A percentile compares a stretch with the other conserved stretches of the same genome.
phyloP scores from a whole-genome alignment of 2,329 filamentous ascomycete genomes.

The Raffaelea ambrosiae region DNA sequence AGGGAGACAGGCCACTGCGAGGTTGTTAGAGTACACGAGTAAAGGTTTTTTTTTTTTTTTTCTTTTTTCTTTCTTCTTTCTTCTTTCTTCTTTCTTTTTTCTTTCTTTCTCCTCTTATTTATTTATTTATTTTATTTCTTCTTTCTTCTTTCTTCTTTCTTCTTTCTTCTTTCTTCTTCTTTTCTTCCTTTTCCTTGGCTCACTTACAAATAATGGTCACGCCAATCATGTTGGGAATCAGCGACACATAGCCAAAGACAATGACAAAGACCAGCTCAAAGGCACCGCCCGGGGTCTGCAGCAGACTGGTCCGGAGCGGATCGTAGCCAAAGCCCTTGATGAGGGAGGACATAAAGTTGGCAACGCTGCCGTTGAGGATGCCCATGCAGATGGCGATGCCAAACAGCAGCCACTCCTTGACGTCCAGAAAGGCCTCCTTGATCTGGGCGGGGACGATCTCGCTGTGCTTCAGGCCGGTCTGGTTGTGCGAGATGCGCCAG shows the following conservation, averaged over 20 bases:
- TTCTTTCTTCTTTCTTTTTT: no score
- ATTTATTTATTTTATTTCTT: no score
- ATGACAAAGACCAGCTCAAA: conserved; percentile 17
- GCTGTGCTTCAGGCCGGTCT: conserved; percentile 31
- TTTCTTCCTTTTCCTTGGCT: no score
- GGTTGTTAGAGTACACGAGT: not conserved
- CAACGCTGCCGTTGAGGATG: conserved; percentile 31
- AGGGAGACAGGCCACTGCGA: conserved; percentile 10
- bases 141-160: no score
- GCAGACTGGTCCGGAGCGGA: conserved; percentile 27
- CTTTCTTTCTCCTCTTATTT: no score
- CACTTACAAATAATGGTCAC: conserved; percentile 10
- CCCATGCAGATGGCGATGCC: conserved; percentile 21
- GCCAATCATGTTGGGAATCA: conserved; percentile 30
- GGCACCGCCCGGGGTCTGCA: conserved; percentile 32
- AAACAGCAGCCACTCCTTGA: conserved; percentile 20
- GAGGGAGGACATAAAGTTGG: conserved; percentile 36
- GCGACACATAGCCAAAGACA: conserved; percentile 32
- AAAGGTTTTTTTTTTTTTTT: no score
- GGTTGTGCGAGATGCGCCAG: conserved; percentile 28
- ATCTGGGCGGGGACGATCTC: conserved; percentile 24
- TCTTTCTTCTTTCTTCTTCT: no score
- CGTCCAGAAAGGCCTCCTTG: conserved; percentile 19
- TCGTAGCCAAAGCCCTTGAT: conserved; percentile 25
- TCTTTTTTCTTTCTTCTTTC: no score